These are phyloP conservation scores for Schwanniomyces etchellsii DNA, from an alignment of 1,139 yeast genomes.

Conservation along the genomic window DNA sequence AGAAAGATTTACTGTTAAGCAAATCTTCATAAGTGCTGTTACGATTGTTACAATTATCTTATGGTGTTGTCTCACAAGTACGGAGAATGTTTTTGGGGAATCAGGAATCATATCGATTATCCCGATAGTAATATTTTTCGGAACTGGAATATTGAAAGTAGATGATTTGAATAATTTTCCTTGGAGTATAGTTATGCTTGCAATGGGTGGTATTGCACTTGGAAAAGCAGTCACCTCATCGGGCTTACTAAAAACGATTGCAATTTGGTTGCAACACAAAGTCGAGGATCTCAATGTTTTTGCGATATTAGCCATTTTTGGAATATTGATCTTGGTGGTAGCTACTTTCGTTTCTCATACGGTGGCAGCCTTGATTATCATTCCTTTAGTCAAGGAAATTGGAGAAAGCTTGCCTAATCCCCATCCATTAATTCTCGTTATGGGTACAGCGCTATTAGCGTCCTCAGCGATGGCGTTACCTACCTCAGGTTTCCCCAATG, in stretches of 20 bases:
- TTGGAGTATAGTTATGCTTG: slow-evolving; percentile 89
- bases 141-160: slow-evolving; percentile 74
- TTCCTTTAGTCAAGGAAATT: slow-evolving; percentile 83
- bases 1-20: slow-evolving; percentile 68
- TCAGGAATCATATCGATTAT: slow-evolving; percentile 85
- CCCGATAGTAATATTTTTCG: slow-evolving; percentile 80
- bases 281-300: slow-evolving; percentile 62
- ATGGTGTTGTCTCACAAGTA: slow-evolving; percentile 75
- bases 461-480: slow-evolving; percentile 96
- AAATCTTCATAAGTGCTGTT: slow-evolving; percentile 62
- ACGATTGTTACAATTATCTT: slow-evolving; percentile 66
- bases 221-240: slow-evolving; percentile 91
- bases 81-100: slow-evolving; percentile 73
- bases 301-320: slow-evolving; percentile 68
- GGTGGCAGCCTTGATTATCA: slow-evolving; percentile 86
- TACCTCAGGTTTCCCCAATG: slow-evolving; percentile 95
- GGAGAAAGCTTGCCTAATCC: slow-evolving; percentile 71
- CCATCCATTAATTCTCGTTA: slow-evolving; percentile 68
- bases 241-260: slow-evolving; percentile 77
- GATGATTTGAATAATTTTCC: slow-evolving; percentile 90
- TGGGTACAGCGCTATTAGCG: slow-evolving; percentile 80
- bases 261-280: slow-evolving; percentile 55
- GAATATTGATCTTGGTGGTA: slow-evolving; percentile 68
- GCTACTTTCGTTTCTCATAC: slow-evolving; percentile 96
- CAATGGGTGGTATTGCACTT: slow-evolving; percentile 94